Base-by-base conservation (phyloP, 768 basidiomycete genomes). In the Cystobasidium ongulense region DNA sequence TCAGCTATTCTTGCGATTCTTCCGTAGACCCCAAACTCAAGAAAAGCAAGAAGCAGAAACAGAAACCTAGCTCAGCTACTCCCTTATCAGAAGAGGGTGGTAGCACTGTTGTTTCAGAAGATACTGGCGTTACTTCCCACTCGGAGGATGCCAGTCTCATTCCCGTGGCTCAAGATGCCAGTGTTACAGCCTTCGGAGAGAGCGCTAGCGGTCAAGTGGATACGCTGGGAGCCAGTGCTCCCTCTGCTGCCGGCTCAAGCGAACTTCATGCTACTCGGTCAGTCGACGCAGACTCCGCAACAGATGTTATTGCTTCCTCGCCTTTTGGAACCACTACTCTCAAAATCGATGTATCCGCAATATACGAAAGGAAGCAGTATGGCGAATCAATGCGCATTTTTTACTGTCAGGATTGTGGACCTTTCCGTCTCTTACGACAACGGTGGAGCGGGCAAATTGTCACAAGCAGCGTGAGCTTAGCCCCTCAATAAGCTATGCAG, bases 1-100 rank as follows among this genome's bases (percentile, higher is more conserved):
- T 71, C 7, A 13, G 5, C 33, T 71, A 71, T 29, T n/a, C 68
- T 43, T 71, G 68, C 36, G 68, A 71, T 59, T 27, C 68, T 15
- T 53, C 27, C 23, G 54, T 71, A 15, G 68, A 71, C 53, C 68
- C 68, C 21, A 31, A 15, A 4, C 53, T 71, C 23, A 59, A 57
- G 52, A 31, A 36, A 59, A 7, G 17, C 25, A 4, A 64, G 11
- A 8, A 7, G 11, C 15, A 13, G n/a, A 67, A 67, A 36, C 65
- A 43, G 4, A 67, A 53, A 52, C 8, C 27, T 10, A 41, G 25
- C 7, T 52, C 65, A 4, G 23, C 27, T 3, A 67, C 39, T 39
- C 36, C 63, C 10, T 3, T 11, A 21, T 59, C 57, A 4, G 46
- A 21, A 11, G 46, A 50, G 15, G n/a, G n/a, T n/a, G n/a, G n/a